Percentiles rank a stretch among this genome's conserved stretches.
These are phyloP conservation scores for Diutina scorzettiae DNA, from an alignment of 1,139 yeast genomes.

Conservation along the genomic window DNA sequence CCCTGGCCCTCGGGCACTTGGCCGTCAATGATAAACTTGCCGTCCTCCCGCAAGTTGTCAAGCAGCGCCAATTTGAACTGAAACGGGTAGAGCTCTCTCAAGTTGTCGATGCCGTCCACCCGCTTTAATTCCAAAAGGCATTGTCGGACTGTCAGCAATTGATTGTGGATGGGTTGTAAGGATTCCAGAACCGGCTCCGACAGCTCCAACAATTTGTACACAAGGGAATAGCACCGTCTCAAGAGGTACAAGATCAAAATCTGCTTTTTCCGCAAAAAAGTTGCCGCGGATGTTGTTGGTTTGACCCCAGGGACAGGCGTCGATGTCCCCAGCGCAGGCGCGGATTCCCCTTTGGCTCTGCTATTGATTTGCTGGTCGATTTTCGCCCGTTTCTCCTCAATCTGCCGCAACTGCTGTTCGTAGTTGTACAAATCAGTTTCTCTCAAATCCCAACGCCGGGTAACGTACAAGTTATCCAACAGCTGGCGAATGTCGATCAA, in stretches of 20 bases:
- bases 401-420: conserved; percentile 57
- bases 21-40: conserved; percentile 78
- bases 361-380: conserved; percentile 18
- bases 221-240: conserved; percentile 80
- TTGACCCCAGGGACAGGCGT: background rate
- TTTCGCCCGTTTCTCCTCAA: conserved; percentile 56
- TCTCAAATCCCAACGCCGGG: conserved; percentile 94
- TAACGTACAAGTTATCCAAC: conserved; percentile 69
- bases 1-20: conserved; percentile 97
- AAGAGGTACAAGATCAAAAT: conserved; percentile 63
- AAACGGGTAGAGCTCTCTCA: conserved; percentile 86
- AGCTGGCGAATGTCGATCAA: conserved; percentile 57
- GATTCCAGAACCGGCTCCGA: conserved; percentile 94
- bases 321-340: background rate
- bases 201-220: conserved; percentile 78
- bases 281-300: background rate
- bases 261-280: conserved; percentile 29
- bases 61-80: conserved; percentile 87
- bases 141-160: conserved; percentile 77
- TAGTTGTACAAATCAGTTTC: conserved; percentile 85
- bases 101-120: conserved; percentile 80
- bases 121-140: conserved; percentile 82
- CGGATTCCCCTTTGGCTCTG: conserved; percentile 6
- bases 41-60: conserved; percentile 78
- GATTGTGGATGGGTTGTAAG: conserved; percentile 85